Conservation (phyloP, 1,284 basidiomycete species). For the Cutaneotrichosporon cyanovorans region DNA sequence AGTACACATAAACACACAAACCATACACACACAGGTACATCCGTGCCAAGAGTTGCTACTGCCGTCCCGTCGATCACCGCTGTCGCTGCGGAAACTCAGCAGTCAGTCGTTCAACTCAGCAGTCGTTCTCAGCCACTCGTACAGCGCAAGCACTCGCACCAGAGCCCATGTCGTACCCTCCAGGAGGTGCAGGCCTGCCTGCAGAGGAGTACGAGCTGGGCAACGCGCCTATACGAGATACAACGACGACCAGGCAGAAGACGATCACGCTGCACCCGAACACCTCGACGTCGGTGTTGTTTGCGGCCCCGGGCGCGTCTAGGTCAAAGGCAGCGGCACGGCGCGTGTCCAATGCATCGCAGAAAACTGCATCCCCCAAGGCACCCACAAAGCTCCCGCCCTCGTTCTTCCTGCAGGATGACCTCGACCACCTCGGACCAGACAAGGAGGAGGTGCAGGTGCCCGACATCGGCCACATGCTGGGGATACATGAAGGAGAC, state of each 20-base stretch:
- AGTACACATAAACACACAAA: not conserved
- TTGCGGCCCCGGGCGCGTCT: conserved; percentile 18
- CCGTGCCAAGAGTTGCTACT: no score
- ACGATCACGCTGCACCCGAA: conserved; percentile 30
- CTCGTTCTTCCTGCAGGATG: conserved; percentile 15
- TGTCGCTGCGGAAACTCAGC: no score
- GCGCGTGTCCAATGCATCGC: conserved; percentile 1
- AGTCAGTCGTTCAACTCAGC: no score
- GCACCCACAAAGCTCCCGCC: not conserved
- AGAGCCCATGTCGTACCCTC: conserved; percentile 16
- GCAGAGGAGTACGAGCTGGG: conserved; percentile 35
- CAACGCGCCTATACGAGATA: conserved; percentile 2
- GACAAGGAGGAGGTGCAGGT: conserved; percentile 35
- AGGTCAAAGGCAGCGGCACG: not conserved
- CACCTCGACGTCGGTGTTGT: conserved; percentile 26
- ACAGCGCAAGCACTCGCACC: no score
- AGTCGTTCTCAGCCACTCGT: no score
- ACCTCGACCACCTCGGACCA: conserved; percentile 5
- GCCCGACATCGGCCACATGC: conserved; percentile 43
- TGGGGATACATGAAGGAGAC: conserved; percentile 42
- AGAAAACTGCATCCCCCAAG: conserved; percentile 4
- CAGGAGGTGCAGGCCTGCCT: conserved; percentile 11
- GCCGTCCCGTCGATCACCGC: no score
- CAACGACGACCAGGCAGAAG: conserved; percentile 17
- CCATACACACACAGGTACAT: not conserved